Evolutionary conservation across 169 alveolate genomes (phyloP).

Genomic region (Plasmodium vivax): DNA sequence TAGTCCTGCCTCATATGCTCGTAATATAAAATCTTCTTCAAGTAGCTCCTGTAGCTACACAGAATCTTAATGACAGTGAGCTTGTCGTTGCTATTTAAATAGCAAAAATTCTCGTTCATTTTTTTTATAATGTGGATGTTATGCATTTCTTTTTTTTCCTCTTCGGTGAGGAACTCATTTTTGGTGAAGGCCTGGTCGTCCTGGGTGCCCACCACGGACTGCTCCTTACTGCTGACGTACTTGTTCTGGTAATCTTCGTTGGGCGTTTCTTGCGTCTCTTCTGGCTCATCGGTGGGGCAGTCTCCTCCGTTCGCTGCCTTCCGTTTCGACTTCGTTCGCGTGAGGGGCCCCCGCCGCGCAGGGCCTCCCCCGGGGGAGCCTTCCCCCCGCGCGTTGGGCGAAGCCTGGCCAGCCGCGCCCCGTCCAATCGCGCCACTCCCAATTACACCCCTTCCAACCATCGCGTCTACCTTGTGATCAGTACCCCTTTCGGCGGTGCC

Average conservation of each 20-base stretch:
- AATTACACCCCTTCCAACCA: no score
- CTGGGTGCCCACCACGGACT: no score
- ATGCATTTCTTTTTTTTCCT: conserved; percentile 2
- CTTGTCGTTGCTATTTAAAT: conserved; percentile 14
- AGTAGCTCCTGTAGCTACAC: background rate
- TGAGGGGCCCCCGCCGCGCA: background rate
- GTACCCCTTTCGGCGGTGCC: no score
- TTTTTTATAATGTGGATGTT: conserved; percentile 6
- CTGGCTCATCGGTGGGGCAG: background rate
- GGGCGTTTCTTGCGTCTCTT: background rate
- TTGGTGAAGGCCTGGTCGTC: background rate
- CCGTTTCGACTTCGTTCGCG: background rate
- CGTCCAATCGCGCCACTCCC: background rate
- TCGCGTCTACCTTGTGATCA: background rate
- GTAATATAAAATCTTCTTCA: background rate
- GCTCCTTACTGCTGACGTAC: background rate
- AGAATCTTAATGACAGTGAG: conserved; percentile 4
- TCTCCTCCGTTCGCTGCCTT: background rate
- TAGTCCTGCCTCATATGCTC: conserved; percentile 13
- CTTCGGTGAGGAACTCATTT: conserved; percentile 7
- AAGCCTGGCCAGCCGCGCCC: background rate
- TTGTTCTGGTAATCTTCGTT: background rate
- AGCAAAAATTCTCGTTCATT: conserved; percentile 18
- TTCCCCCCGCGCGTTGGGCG: background rate
- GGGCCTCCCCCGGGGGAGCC: background rate